Base-by-base conservation (phyloP, 345 rosid species). In the Euphorbia lathyris region DNA sequence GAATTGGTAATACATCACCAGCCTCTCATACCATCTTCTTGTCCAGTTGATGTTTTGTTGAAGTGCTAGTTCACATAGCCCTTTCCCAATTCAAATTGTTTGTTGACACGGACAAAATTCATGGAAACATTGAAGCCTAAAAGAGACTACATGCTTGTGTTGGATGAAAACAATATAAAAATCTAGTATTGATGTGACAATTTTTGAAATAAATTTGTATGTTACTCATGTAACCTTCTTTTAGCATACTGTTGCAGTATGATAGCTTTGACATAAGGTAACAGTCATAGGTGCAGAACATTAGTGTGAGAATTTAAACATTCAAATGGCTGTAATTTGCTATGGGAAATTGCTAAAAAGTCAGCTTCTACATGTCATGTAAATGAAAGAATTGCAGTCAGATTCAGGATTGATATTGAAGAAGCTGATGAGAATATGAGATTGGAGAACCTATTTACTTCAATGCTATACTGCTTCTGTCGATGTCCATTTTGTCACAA, bases 1-100 rank as follows among this genome's bases (percentile, higher is more conserved):
- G 99, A 81, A 96, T 96, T 58, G 99, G 99, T 96, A 90, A 80
- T 66, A 13, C 67, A 29, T 63, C 19, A 29, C 58, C 50, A 55
- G 73, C 38, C 68, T 62, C 27, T 7, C 22, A 27, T 23, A 7
- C 58, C 27, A 38, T 40, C 51, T 43, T 42, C 32, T 4, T 63
- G 30, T 63, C 52, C 16, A 23, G 25, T 42, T 63, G 30, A 23
- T 63, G 52, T 42, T 42, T 63, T 14, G 7, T 30, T 17, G 63
- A 58, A 58, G 42, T 30, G 63, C 22, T 58, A 58, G 19, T 34
- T 30, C 10, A 16, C 36, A 14, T 7, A 20, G 13, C 5, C 20
- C 36, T 27, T 32, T 57, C 36, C 36, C n/a, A n/a, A n/a, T n/a
- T n/a, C n/a, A n/a, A n/a, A 34, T 34, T 34, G 38, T 34, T 34